A percentile compares a stretch with the other conserved stretches of the same genome.
Conservation (phyloP, 2,329 filamentous ascomycete genomes). For the Pseudovirgaria hyperparasitica region DNA sequence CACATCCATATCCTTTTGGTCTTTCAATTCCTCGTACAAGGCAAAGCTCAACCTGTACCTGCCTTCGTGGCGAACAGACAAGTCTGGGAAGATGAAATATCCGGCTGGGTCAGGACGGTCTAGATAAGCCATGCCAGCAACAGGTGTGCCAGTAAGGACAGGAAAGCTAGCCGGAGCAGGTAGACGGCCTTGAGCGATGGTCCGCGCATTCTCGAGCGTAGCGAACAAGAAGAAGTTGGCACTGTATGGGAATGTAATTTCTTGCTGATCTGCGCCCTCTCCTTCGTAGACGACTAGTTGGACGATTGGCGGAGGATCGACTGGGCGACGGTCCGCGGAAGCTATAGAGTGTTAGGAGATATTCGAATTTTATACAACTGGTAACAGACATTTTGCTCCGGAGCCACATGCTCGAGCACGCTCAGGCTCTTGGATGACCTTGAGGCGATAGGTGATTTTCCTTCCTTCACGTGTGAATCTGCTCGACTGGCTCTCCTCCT, state of each 20-base stretch:
- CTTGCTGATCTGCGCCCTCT: conserved; percentile 31
- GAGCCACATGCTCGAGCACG: conserved; percentile 90
- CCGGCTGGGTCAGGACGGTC: conserved; percentile 69
- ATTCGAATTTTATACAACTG: background rate
- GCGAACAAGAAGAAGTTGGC: conserved; percentile 97
- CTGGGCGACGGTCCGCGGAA: conserved; percentile 77
- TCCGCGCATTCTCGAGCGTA: conserved; percentile 74
- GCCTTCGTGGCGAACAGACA: conserved; percentile 91
- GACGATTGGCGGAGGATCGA: conserved; percentile 89
- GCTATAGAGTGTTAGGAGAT: conserved; percentile 34
- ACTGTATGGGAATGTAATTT: conserved; percentile 77
- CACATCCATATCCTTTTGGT: conserved; percentile 62
- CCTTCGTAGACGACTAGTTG: conserved; percentile 79
- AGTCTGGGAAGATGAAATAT: conserved; percentile 95
- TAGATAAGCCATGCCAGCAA: conserved; percentile 90
- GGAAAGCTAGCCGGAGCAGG: conserved; percentile 55
- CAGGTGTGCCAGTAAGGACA: conserved; percentile 85
- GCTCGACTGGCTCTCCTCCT: conserved; percentile 39
- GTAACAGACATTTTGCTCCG: conserved; percentile 76
- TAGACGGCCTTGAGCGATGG: conserved; percentile 66
- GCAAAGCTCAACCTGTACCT: conserved; percentile 86
- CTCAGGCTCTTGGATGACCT: conserved; percentile 87
- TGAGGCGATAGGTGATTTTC: conserved; percentile 66
- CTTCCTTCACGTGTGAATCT: conserved; percentile 63
- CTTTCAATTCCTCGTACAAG: conserved; percentile 87